Base-by-base conservation (phyloP, 768 basidiomycete genomes). In the Termitomyces sp. region DNA sequence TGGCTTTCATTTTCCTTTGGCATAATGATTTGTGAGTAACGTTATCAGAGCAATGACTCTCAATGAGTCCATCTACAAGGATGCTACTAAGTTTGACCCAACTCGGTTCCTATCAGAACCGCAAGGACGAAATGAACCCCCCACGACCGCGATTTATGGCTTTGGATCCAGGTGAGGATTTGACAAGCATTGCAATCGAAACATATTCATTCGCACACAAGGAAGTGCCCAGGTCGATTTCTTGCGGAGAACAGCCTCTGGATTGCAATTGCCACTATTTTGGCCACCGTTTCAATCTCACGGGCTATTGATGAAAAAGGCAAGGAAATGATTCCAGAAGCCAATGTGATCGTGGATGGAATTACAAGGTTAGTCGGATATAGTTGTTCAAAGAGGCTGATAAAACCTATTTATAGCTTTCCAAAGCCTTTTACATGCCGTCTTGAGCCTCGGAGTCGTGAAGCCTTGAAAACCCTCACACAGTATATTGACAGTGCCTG, bases 211-310 rank as follows among this genome's bases (percentile, higher is more conserved):
- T 25, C 10, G 22, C 6, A 16, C 33, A 4, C 5, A 29, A 66
- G 64, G 39, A 60, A 70, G 5, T 77, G 77, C 47, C 72, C 76
- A 13, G 80, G 78, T 7, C 59, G 68, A 27, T 50, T 73, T 40
- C 64, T 81, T 38, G 77, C 73, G 5, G 73, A 77, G n/a, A 66
- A 71, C 3, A 73, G 71, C 12, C 16, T 76, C 32, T 71, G 69
- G 61, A 53, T 58, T 35, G 56, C 58, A 16, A 54, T 64, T 5
- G 60, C 60, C 3, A 59, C 57, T 11, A 55, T 64, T 3, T 49
- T 68, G 12, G 41, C 64, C 3, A 54, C 54, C 5, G 75, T 77
- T 52, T 56, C 70, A 25, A 71, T 78, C 31, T 55, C 56, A 12
- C 74, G 73, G 56, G 67, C 70, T 1, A 40, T 64, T 5, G 70